A percentile compares a stretch with the other conserved stretches of the same genome.
Conservation (phyloP, 1,284 basidiomycete genomes). For the Mycena citricolor region DNA sequence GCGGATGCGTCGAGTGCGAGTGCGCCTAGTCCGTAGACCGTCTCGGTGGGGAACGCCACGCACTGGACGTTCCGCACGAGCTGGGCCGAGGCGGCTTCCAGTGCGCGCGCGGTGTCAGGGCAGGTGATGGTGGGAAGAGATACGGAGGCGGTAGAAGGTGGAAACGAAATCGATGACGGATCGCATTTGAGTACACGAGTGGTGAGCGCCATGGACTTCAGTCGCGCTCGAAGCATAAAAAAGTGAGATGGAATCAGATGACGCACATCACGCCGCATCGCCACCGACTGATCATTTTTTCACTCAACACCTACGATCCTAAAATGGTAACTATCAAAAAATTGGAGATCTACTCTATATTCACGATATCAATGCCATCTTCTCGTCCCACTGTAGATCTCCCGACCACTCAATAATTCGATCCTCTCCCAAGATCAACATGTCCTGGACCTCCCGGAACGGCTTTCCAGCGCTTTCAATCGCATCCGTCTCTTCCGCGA, state of each 20-base stretch:
- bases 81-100: slow-evolving; percentile 49
- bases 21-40: slow-evolving; percentile 96
- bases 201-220: slow-evolving; percentile 20
- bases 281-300: too few relatives aligned
- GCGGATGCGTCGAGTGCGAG: slow-evolving; percentile 73
- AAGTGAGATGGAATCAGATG: too few relatives aligned
- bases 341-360: not conserved
- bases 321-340: slow-evolving; percentile 6
- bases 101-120: slow-evolving; percentile 43
- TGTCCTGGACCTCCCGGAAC: slow-evolving; percentile 33
- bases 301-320: not conserved
- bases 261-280: too few relatives aligned
- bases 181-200: slow-evolving; percentile 56
- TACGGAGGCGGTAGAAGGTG: slow-evolving; percentile 27
- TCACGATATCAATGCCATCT: slow-evolving; percentile 34
- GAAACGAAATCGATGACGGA: slow-evolving; percentile 53
- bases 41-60: slow-evolving; percentile 96
- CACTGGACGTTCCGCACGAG: slow-evolving; percentile 44
- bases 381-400: slow-evolving; percentile 50
- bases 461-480: slow-evolving; percentile 37
- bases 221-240: slow-evolving; percentile 12
- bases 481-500: slow-evolving; percentile 42
- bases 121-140: slow-evolving; percentile 44
- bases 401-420: slow-evolving; percentile 52
- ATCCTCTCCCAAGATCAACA: slow-evolving; percentile 45